Base-by-base conservation (phyloP, 2,329 filamentous ascomycete species). In the Helicocarpus griseus region DNA sequence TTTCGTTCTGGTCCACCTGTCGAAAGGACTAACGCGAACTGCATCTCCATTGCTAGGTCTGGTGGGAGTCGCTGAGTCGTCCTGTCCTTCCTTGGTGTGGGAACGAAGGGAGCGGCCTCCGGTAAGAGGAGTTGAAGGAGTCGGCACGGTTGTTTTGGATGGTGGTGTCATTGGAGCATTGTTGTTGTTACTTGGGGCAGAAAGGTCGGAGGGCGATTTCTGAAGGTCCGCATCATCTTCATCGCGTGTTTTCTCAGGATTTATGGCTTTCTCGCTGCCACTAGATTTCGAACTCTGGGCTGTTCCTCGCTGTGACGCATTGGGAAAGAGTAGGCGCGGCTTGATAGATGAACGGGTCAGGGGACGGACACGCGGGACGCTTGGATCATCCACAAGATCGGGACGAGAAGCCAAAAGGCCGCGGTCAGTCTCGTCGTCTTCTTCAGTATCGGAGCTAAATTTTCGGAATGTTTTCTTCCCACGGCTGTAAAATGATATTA, bases 401-500 rank as follows among this genome's bases (percentile, higher is more conserved):
- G 67, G 64, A 14, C 67, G 67, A 51, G 63, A 58, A 28, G 66
- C 65, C 46, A 74, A 62, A 47, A 74, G 62, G 33, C 72, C 72
- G 50, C 71, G 53, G 49, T 73, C 69, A 48, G 66, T 57, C 43
- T 74, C 65, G 6, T 60, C 63, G 33, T 72, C 69, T 43, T 68
- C 67, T 17, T 69, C 64, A 5, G 53, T 62, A 3, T 65, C 64
- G 38, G 74, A 69, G 22, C 71, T 67, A 60, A 80, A 82, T 56
- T 73, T 75, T 61, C 75, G 75, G 67, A 80, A 81, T 36, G 81
- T 66, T 61, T 80, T 82, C 66, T 77, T 80, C 60, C 81, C 81
- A 51, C 81, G 81, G 65, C 79, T 82, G 57, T 49, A 29, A 46
- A 49, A 45, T 36, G 14, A 40, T 44, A 56, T 69, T 62, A 72